A percentile compares a stretch with the other conserved stretches of the same genome.
phyloP scores from a whole-genome alignment of 2,329 filamentous ascomycete genomes.

The Botrytis cinerea region DNA sequence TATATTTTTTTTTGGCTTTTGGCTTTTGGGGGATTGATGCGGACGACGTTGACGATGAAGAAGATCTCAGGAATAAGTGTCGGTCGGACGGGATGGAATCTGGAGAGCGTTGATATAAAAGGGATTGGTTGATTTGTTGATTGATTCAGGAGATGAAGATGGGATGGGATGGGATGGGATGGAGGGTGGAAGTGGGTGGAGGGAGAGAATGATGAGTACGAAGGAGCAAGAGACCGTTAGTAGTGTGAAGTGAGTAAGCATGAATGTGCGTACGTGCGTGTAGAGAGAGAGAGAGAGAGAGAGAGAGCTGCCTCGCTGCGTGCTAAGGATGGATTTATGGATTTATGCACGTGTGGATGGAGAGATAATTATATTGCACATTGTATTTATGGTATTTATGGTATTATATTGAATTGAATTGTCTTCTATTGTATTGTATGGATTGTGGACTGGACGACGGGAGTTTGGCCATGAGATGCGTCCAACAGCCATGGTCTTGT shows the following conservation, averaged over 20 bases:
- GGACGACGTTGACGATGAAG: constrained; percentile 44
- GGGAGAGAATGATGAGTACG: not conserved
- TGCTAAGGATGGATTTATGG: too few relatives aligned
- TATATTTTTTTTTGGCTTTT: not conserved
- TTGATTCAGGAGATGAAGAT: constrained; percentile 29
- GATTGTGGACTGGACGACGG: too few relatives aligned
- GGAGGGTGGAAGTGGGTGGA: not conserved
- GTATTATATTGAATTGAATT: too few relatives aligned
- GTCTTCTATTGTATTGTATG: too few relatives aligned
- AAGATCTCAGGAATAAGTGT: constrained; percentile 47
- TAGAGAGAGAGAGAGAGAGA: too few relatives aligned
- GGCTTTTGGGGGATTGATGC: not conserved
- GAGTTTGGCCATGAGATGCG: too few relatives aligned
- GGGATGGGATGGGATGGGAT: constrained; percentile 47
- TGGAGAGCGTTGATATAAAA: constrained; percentile 57
- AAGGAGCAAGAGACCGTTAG: not conserved
- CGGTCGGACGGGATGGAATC: not conserved
- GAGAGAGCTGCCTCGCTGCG: too few relatives aligned
- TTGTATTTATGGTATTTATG: too few relatives aligned
- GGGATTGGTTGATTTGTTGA: constrained; percentile 52
- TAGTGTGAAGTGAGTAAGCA: not conserved
- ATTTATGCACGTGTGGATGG: too few relatives aligned
- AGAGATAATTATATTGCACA: too few relatives aligned
- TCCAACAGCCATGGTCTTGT: too few relatives aligned
- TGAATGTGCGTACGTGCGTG: not conserved